phyloP scores from a whole-genome alignment of 768 basidiomycete species.

The Chalciporus piperatus region DNA sequence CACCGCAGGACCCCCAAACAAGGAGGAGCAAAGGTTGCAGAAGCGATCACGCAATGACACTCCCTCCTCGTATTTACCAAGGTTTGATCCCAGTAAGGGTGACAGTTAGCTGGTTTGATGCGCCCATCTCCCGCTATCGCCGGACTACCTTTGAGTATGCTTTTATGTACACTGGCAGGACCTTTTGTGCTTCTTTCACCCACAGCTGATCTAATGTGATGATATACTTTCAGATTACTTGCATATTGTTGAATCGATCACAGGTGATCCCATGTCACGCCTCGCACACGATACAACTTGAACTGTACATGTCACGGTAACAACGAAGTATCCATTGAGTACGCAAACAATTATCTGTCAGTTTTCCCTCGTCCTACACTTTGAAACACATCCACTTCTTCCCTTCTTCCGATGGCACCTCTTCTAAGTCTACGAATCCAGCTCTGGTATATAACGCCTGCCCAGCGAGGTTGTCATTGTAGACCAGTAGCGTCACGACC shows the following conservation, averaged over 20 bases:
- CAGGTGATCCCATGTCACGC: not conserved
- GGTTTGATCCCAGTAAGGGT: not conserved
- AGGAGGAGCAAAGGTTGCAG: constrained; percentile 7
- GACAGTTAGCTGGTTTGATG: not conserved
- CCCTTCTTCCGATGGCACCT: constrained; percentile 6
- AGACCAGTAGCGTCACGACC: constrained; percentile 16
- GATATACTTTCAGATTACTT: not conserved
- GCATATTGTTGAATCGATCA: constrained; percentile 4
- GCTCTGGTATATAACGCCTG: constrained; percentile 18
- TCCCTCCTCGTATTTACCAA: not conserved
- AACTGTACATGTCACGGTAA: too few species aligned
- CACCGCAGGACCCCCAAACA: constrained; percentile 19
- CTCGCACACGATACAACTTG: not conserved
- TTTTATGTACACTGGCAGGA: not conserved
- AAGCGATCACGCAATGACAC: not conserved
- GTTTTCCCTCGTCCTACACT: constrained; percentile 28
- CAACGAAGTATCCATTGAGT: not conserved
- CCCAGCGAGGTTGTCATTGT: constrained; percentile 13
- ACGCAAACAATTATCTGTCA: too few species aligned
- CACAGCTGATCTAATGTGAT: not conserved
- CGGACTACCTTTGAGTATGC: not conserved
- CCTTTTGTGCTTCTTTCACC: not conserved
- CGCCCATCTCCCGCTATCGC: not conserved
- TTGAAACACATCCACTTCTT: constrained; percentile 21
- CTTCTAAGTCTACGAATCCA: constrained; percentile 19